Percentiles rank a stretch among this genome's conserved stretches.
phyloP scores from a whole-genome alignment of 208 protist species.

The Acanthamoeba divionensis region DNA sequence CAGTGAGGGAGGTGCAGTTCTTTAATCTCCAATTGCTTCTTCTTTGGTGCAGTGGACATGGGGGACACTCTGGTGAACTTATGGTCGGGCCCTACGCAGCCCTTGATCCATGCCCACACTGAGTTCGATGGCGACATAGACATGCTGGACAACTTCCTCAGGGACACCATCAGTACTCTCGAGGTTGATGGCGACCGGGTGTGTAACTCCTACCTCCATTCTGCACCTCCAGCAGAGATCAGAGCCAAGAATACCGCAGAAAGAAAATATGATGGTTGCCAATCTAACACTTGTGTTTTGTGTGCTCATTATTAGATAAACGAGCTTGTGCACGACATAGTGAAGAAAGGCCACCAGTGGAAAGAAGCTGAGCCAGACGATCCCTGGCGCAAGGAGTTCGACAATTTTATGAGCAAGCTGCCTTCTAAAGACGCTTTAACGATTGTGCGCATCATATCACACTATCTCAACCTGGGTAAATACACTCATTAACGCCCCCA shows the following conservation, averaged over 20 bases:
- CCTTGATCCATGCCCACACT: too few relatives aligned
- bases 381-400: background rate
- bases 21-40: too few relatives aligned
- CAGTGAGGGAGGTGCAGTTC: too few relatives aligned
- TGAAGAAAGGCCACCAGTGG: background rate
- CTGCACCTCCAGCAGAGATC: too few relatives aligned
- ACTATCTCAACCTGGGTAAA: constrained; percentile 62
- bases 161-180: background rate
- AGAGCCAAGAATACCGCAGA: too few relatives aligned
- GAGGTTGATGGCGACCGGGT: background rate
- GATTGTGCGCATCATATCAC: constrained; percentile 49
- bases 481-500: too few relatives aligned
- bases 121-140: background rate
- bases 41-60: too few relatives aligned
- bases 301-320: background rate
- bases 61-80: too few relatives aligned
- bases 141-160: background rate
- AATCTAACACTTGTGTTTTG: background rate
- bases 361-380: background rate
- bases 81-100: too few relatives aligned
- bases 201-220: background rate
- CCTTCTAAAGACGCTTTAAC: background rate
- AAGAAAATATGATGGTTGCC: too few relatives aligned
- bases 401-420: background rate
- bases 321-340: background rate